Evolutionary conservation across 2,329 filamentous ascomycete genomes (phyloP), one percentile per base, ranked within the genome.

Genomic region (Kalmusia sp.): DNA sequence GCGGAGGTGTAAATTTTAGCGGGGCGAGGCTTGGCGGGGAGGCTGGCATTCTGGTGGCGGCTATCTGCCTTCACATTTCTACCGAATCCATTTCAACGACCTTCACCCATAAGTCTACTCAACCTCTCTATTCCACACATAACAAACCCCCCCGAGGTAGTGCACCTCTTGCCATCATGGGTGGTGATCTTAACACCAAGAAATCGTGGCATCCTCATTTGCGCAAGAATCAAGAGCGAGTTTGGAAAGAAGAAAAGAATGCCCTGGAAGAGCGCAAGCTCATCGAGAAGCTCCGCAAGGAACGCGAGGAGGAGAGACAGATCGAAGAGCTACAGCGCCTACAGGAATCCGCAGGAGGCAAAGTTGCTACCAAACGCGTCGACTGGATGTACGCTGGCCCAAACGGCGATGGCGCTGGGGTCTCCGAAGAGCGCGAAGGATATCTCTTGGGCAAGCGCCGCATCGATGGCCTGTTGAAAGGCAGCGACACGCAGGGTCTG

Each of bases 381-480:
- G 95, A 98, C 68, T 99, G 95, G 91, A 97, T 99, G 92, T 99
- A 99, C 76, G 87, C 89, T 64, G 93, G 93, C 1, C 92, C 95
- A 6, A 89, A 88, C 44, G 83, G 82, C 51, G 91, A 91, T 30
- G 88, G 90, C 68, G 85, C 84, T 21, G 77, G 73, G 17, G 76
- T 79, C 4, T 86, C 77, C 0, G 93, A 97, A 73, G 95, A 98
- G 76, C 92, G 91, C 78, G 95, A 99, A 70, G 92, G 90, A 3
- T 99, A 96, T 72, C 77, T 99, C 1, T 81, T 99, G 12, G 95
- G 95, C 47, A 98, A 97, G 80, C 84, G 95, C 53, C 85, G 93
- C 53, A 93, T 99, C 71, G 93, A 98, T 78, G 87, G 88, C 11
- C 81, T 99, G 49, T 85, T 92, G 37, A 91, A 95, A 72, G 64